A percentile compares a stretch with the other conserved stretches of the same genome.
phyloP scores from a whole-genome alignment of 352 stramenopile genomes.

The Pythium biforme region DNA sequence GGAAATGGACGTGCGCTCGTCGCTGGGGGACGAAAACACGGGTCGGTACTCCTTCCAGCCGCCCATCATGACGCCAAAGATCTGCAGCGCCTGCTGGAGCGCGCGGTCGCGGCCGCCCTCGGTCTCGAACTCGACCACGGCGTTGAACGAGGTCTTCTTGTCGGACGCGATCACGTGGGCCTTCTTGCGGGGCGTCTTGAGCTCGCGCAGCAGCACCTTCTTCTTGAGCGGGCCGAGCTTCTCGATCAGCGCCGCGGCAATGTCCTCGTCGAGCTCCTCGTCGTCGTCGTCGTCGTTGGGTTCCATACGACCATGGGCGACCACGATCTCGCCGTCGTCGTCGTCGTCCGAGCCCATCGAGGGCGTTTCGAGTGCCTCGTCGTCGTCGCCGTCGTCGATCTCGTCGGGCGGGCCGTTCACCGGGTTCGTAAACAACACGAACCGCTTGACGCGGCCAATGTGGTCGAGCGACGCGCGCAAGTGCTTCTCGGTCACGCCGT shows the following conservation, averaged over 20 bases:
- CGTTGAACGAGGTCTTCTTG: slow-evolving; percentile 64
- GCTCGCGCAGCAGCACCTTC: slow-evolving; percentile 23
- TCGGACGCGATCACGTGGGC: slow-evolving; percentile 75
- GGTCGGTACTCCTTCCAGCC: slow-evolving; percentile 82
- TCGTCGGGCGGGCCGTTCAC: slow-evolving; percentile 57
- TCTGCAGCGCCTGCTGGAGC: slow-evolving; percentile 75
- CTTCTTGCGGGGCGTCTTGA: slow-evolving; percentile 54
- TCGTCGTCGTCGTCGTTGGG: slow-evolving; percentile 1
- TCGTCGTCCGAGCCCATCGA: slow-evolving; percentile 26
- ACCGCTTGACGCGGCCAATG: slow-evolving; percentile 64
- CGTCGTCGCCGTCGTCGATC: slow-evolving; percentile 19
- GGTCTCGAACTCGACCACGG: slow-evolving; percentile 74
- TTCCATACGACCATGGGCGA: not conserved
- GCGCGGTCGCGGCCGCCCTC: slow-evolving; percentile 46
- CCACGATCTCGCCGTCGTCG: slow-evolving; percentile 9
- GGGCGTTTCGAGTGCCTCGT: not conserved
- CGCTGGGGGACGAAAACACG: slow-evolving; percentile 60
- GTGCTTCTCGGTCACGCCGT: slow-evolving; percentile 64
- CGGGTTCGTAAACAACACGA: slow-evolving; percentile 69
- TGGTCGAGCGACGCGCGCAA: slow-evolving; percentile 61
- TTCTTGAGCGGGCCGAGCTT: slow-evolving; percentile 23
- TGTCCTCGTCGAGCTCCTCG: slow-evolving; percentile 14
- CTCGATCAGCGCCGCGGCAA: slow-evolving; percentile 9
- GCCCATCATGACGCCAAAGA: slow-evolving; percentile 87
- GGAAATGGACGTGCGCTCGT: slow-evolving; percentile 54